Conservation (phyloP, 2,329 filamentous ascomycete species). For the Coniochaeta ligniaria region DNA sequence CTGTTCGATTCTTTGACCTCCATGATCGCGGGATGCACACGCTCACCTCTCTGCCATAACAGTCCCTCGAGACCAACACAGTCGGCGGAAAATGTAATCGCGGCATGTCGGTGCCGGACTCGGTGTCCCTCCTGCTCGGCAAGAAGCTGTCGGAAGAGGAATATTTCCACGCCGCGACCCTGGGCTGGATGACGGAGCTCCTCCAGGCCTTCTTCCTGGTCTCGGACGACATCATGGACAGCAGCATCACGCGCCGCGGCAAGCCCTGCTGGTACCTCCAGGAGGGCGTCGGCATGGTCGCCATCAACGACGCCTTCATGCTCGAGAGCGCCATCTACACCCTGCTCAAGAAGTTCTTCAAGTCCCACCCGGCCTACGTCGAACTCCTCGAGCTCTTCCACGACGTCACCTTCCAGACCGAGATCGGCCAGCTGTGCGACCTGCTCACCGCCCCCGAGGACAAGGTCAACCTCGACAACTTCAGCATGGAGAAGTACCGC, state of each 20-base stretch:
- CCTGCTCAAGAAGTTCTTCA: slow-evolving; percentile 91
- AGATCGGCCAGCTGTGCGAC: slow-evolving; percentile 91
- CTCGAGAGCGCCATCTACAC: slow-evolving; percentile 87
- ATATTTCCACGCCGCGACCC: slow-evolving; percentile 79
- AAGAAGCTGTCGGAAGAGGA: slow-evolving; percentile 69
- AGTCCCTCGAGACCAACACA: slow-evolving; percentile 82
- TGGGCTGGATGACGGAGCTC: slow-evolving; percentile 97
- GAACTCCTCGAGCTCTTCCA: slow-evolving; percentile 96
- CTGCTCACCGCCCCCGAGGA: slow-evolving; percentile 94
- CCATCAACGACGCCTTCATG: slow-evolving; percentile 98
- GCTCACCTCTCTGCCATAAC: slow-evolving; percentile 12
- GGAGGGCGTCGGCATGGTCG: slow-evolving; percentile 83
- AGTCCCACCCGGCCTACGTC: slow-evolving; percentile 76
- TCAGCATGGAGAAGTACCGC: slow-evolving; percentile 88
- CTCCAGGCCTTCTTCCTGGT: slow-evolving; percentile 99
- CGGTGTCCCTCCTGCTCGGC: slow-evolving; percentile 69
- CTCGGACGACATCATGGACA: slow-evolving; percentile 97
- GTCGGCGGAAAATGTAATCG: slow-evolving; percentile 97
- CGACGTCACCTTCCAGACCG: slow-evolving; percentile 87
- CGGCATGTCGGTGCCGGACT: slow-evolving; percentile 95
- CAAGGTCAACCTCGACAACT: slow-evolving; percentile 86
- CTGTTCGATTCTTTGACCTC: background rate
- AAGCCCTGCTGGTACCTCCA: slow-evolving; percentile 95
- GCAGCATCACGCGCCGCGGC: slow-evolving; percentile 87
- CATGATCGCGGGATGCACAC: background rate